Conservation (phyloP, 441 rosid genomes). For the Manihot esculenta region DNA sequence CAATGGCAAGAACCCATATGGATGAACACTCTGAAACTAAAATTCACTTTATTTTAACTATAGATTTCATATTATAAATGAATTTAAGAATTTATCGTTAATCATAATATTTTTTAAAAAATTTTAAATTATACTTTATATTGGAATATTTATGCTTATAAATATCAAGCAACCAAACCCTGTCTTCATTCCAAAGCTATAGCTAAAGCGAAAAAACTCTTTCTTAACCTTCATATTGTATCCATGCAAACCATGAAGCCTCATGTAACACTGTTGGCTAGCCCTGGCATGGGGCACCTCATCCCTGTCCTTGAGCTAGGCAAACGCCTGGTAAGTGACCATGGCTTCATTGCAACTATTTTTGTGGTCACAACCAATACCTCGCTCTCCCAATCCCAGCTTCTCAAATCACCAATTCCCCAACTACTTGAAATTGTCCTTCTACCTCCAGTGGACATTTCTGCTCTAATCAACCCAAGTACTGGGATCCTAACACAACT, state of each 20-base stretch:
- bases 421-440: no score
- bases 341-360: slow-evolving; percentile 33
- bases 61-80: no score
- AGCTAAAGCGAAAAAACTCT: no score
- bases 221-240: not conserved
- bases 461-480: slow-evolving; percentile 5
- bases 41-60: no score
- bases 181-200: no score
- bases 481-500: slow-evolving; percentile 21
- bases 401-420: slow-evolving; percentile 19
- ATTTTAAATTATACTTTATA: no score
- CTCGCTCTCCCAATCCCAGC: slow-evolving; percentile 20
- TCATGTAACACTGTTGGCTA: slow-evolving; percentile 38
- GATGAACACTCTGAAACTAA: no score
- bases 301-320: slow-evolving; percentile 46
- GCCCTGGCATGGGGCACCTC: slow-evolving; percentile 52
- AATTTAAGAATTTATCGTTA: no score
- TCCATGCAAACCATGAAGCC: slow-evolving; percentile 29
- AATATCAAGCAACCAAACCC: no score
- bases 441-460: slow-evolving; percentile 30
- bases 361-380: slow-evolving; percentile 30
- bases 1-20: no score
- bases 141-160: no score
- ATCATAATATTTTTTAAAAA: no score
- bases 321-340: slow-evolving; percentile 28